Evolutionary conservation across 139 green algal species (phyloP).

Genomic region (Yamagishiella unicocca): DNA sequence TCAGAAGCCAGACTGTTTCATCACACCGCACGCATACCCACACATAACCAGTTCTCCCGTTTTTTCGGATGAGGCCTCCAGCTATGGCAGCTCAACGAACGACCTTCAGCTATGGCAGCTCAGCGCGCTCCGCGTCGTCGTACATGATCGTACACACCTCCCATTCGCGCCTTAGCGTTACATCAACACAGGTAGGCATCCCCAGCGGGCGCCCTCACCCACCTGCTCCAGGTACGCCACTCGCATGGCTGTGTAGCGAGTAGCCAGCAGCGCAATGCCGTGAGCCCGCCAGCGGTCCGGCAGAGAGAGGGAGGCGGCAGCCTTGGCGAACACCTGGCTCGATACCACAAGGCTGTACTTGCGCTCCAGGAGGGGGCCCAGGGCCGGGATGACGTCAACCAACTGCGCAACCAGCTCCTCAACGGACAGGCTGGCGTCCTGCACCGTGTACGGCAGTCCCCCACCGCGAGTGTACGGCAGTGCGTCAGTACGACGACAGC

Average conservation of each 20-base stretch:
- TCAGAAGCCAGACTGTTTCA: no score
- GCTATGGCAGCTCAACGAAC: background rate
- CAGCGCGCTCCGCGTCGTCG: background rate
- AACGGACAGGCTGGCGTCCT: constrained; percentile 33
- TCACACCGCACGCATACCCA: no score
- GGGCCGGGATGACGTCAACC: constrained; percentile 14
- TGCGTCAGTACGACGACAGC: no score
- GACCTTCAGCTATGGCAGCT: background rate
- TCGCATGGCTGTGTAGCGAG: constrained; percentile 63
- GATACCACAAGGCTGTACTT: constrained; percentile 86
- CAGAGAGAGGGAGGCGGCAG: constrained; percentile 32
- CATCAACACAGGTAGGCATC: background rate
- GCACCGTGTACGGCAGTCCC: no score
- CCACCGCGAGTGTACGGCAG: no score
- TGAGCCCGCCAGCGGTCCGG: constrained; percentile 66
- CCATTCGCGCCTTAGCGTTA: background rate
- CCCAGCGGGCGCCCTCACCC: no score
- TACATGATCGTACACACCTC: background rate
- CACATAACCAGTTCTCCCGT: no score
- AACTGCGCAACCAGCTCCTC: constrained; percentile 45
- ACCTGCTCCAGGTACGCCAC: constrained; percentile 74
- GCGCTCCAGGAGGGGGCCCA: constrained; percentile 69
- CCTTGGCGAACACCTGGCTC: constrained; percentile 65
- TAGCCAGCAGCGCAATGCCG: constrained; percentile 60
- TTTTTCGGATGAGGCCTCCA: background rate